These are phyloP conservation scores for Blastobotrys proliferans DNA, from an alignment of 1,139 yeast species.

Conservation along the genomic window DNA sequence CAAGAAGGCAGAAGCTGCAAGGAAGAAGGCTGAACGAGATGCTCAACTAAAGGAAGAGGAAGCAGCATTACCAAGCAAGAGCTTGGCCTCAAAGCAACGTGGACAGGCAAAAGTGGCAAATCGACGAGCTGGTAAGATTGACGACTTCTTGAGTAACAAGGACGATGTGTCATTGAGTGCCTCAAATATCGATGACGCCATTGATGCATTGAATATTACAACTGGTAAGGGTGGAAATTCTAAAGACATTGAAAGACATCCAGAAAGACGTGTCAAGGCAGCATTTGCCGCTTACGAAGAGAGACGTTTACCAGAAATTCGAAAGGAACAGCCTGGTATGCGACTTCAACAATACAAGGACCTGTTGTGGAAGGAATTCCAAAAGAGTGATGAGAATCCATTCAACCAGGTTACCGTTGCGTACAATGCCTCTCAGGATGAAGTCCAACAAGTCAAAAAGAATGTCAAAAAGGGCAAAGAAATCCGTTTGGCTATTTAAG, in stretches of 20 bases:
- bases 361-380: constrained; percentile 72
- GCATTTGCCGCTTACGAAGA: constrained; percentile 73
- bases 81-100: constrained; percentile 47
- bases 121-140: constrained; percentile 59
- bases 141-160: constrained; percentile 38
- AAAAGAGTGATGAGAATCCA: constrained; percentile 76
- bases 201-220: constrained; percentile 66
- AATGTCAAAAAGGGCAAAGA: constrained; percentile 44
- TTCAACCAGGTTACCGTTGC: constrained; percentile 70
- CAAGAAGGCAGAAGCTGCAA: constrained; percentile 38
- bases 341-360: constrained; percentile 77
- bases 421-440: constrained; percentile 60
- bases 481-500: constrained; percentile 20
- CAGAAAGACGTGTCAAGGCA: constrained; percentile 84
- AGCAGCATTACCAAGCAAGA: constrained; percentile 54
- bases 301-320: constrained; percentile 64
- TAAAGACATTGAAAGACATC: constrained; percentile 73
- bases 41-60: constrained; percentile 58
- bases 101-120: constrained; percentile 71
- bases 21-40: constrained; percentile 42
- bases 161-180: constrained; percentile 54
- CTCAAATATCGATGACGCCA: constrained; percentile 70
- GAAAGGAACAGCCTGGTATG: constrained; percentile 76
- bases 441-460: constrained; percentile 48
- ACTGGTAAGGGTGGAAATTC: constrained; percentile 40